Conservation (phyloP, 495 filamentous ascomycete species). For the Cercophora sp. region DNA sequence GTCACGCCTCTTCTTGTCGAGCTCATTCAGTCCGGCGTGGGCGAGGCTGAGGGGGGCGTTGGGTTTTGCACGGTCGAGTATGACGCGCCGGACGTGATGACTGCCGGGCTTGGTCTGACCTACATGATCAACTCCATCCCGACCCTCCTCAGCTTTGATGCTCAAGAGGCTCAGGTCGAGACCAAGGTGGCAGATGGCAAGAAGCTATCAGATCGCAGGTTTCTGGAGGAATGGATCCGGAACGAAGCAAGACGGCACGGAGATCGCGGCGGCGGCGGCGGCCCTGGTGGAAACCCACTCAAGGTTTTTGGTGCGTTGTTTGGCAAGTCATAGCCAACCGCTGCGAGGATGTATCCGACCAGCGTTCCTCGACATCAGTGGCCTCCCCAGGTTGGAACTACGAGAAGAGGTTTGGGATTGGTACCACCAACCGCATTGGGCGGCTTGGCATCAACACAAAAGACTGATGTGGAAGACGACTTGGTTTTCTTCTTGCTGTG, state of each 20-base stretch:
- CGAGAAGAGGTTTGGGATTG: too few relatives aligned
- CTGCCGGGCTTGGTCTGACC: constrained; percentile 47
- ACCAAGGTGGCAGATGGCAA: constrained; percentile 53
- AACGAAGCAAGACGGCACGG: constrained; percentile 50
- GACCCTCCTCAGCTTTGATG: constrained; percentile 62
- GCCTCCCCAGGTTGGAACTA: too few relatives aligned
- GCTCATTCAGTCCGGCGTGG: constrained; percentile 52
- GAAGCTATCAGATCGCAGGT: constrained; percentile 49
- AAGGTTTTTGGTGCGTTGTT: constrained; percentile 42
- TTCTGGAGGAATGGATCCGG: constrained; percentile 58
- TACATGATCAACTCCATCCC: constrained; percentile 65
- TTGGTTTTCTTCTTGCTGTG: too few relatives aligned
- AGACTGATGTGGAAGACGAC: too few relatives aligned
- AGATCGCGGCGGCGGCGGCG: constrained; percentile 40
- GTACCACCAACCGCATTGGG: too few relatives aligned
- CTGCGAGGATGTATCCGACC: too few relatives aligned
- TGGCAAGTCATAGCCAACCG: constrained; percentile 27
- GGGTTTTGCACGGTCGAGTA: constrained; percentile 59
- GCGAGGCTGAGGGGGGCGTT: constrained; percentile 58
- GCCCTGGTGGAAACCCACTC: constrained; percentile 14
- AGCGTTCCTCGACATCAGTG: too few relatives aligned
- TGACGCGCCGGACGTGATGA: constrained; percentile 55
- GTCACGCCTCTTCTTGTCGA: constrained; percentile 51
- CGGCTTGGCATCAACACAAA: too few relatives aligned
- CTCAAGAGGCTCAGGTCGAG: constrained; percentile 53